Percentiles rank a stretch among this genome's conserved stretches.
These are phyloP conservation scores for Telfairia occidentalis DNA, from an alignment of 331 rosid genomes.

Conservation along the genomic window DNA sequence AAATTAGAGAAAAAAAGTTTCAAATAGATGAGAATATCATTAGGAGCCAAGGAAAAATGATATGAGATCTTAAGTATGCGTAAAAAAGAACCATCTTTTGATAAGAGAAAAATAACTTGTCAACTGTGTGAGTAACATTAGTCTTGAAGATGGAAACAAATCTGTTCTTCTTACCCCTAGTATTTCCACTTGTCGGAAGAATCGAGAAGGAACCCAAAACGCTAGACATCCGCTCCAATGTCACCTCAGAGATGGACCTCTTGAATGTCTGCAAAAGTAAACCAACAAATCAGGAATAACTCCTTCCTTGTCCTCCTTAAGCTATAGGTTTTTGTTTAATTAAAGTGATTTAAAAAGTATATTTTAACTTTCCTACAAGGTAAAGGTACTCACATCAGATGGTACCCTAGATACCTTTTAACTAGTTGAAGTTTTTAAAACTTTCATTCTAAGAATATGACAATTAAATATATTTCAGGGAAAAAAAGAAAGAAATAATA, in stretches of 20 bases:
- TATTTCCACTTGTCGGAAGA: slow-evolving; percentile 42
- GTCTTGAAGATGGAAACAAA: not conserved
- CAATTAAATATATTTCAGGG: not conserved
- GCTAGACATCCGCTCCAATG: slow-evolving; percentile 52
- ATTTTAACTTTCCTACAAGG: not conserved
- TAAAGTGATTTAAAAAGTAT: not conserved
- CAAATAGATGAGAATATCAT: not conserved
- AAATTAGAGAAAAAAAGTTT: not conserved
- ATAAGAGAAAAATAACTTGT: slow-evolving; percentile 7
- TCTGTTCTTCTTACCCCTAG: slow-evolving; percentile 41
- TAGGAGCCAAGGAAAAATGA: not conserved
- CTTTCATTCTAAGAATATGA: not conserved
- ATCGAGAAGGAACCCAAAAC: slow-evolving; percentile 53
- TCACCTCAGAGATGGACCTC: slow-evolving; percentile 64
- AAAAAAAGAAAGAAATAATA: not conserved
- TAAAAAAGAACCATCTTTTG: not conserved
- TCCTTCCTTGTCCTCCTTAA: not conserved
- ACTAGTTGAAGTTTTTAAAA: not conserved
- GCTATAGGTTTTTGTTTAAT: not conserved
- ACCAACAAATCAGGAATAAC: slow-evolving; percentile 16
- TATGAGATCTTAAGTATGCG: not conserved
- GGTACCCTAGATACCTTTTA: not conserved
- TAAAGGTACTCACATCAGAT: not conserved
- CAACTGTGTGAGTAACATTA: not conserved
- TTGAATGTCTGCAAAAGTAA: slow-evolving; percentile 37